A percentile compares a stretch with the other conserved stretches of the same genome.
Conservation (phyloP, 2,329 filamentous ascomycete genomes). For the Fusarium sp. region DNA sequence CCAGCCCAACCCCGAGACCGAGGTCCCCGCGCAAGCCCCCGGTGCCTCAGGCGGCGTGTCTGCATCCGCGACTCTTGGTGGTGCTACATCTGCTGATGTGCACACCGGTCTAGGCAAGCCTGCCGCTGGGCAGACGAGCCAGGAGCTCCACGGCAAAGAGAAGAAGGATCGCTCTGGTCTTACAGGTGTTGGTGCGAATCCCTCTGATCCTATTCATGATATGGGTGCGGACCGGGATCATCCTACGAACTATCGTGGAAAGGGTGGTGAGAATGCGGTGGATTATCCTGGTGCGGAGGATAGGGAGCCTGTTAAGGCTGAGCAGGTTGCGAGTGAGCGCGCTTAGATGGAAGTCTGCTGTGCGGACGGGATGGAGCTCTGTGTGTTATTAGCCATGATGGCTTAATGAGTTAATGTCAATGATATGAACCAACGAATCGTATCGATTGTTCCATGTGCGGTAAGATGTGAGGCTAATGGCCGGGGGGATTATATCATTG, state of each 20-base stretch:
- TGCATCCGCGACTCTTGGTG: constrained; percentile 51
- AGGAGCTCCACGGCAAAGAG: constrained; percentile 50
- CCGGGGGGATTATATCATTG: not conserved
- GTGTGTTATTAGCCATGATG: constrained; percentile 15
- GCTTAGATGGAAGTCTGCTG: constrained; percentile 6
- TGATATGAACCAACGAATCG: not conserved
- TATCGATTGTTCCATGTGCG: not conserved
- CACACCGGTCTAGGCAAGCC: constrained; percentile 56
- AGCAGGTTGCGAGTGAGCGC: constrained; percentile 37
- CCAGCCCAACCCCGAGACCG: constrained; percentile 49
- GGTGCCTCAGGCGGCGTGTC: constrained; percentile 39
- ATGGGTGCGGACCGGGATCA: constrained; percentile 44
- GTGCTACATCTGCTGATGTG: constrained; percentile 55
- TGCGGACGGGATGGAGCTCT: not conserved
- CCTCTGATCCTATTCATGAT: constrained; percentile 41
- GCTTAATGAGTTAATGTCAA: constrained; percentile 28
- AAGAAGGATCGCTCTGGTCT: constrained; percentile 51
- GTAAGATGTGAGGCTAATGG: not conserved
- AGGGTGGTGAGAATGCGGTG: constrained; percentile 21
- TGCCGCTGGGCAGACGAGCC: constrained; percentile 51
- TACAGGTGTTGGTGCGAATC: constrained; percentile 49
- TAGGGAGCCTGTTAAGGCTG: constrained; percentile 28
- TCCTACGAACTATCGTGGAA: constrained; percentile 31
- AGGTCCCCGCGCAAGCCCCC: constrained; percentile 48
- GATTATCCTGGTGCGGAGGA: constrained; percentile 36